Evolutionary conservation across 257 asterid genomes (phyloP).

Genomic region (Solanum tarapatanum): DNA sequence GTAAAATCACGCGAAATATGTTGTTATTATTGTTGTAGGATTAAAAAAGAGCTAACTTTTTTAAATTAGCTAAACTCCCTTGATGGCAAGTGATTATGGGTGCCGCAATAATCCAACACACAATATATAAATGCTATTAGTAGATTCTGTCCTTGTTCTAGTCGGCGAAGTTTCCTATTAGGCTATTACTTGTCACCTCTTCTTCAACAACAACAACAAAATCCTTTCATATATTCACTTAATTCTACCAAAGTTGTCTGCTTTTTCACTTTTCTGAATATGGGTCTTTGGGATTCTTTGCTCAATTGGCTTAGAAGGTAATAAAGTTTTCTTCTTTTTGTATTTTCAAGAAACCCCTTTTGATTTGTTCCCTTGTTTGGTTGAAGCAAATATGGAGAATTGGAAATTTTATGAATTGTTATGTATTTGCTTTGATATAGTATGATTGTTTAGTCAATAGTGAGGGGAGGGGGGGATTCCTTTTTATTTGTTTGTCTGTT

Average conservation of each 20-base stretch:
- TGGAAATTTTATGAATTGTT: neutral
- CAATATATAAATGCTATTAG: neutral
- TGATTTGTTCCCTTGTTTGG: neutral
- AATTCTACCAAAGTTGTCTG: neutral
- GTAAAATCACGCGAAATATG: rapidly evolving
- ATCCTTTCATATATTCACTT: neutral
- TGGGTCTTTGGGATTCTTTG: slow-evolving; percentile 77
- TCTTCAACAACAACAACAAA: neutral
- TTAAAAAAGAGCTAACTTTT: neutral
- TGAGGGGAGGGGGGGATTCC: neutral
- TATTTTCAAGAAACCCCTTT: neutral
- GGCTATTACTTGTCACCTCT: neutral
- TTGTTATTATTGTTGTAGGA: neutral
- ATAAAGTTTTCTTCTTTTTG: neutral
- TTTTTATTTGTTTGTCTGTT: neutral
- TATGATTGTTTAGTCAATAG: neutral
- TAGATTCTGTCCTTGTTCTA: slow-evolving; percentile 2
- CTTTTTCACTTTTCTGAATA: slow-evolving; percentile 9
- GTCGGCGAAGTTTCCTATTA: slow-evolving; percentile 6
- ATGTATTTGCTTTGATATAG: neutral
- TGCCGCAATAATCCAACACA: neutral
- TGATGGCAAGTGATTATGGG: neutral
- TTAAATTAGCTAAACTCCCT: neutral
- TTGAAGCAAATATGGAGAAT: neutral
- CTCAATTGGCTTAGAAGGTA: slow-evolving; percentile 91